These are phyloP conservation scores for Penicillium polonicum DNA, from an alignment of 2,329 filamentous ascomycete genomes.

Conservation along the genomic window DNA sequence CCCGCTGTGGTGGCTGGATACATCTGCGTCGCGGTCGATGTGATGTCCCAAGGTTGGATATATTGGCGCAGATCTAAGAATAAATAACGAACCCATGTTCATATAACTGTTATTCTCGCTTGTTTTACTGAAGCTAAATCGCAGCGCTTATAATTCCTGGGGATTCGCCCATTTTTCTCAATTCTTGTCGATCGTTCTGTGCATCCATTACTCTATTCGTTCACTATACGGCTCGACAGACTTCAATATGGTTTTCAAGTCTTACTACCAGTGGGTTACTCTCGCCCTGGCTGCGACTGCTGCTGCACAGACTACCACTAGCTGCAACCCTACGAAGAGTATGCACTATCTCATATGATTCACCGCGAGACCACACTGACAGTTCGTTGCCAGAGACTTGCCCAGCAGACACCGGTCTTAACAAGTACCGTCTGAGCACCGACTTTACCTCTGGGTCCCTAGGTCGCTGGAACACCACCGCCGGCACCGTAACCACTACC, in stretches of 20 bases:
- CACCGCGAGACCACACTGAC: background rate
- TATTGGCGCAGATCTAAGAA: constrained; percentile 1
- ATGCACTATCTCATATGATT: background rate
- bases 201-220: background rate
- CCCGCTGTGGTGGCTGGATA: background rate
- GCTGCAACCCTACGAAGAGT: constrained; percentile 65
- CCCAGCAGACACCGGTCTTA: constrained; percentile 68
- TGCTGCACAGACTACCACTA: constrained; percentile 69
- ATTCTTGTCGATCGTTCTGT: background rate
- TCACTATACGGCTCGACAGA: background rate
- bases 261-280: constrained; percentile 29
- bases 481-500: constrained; percentile 63
- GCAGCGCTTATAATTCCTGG: background rate
- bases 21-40: background rate
- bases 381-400: constrained; percentile 50
- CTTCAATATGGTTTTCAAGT: constrained; percentile 21
- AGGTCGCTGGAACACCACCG: constrained; percentile 64
- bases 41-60: constrained; percentile 2
- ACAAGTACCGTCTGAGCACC: constrained; percentile 35
- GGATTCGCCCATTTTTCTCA: background rate
- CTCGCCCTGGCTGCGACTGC: constrained; percentile 26
- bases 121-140: background rate
- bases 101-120: background rate
- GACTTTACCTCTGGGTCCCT: constrained; percentile 51
- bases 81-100: background rate